Conservation (phyloP, 2,329 filamentous ascomycete genomes). For the Lachnellula occidentalis region DNA sequence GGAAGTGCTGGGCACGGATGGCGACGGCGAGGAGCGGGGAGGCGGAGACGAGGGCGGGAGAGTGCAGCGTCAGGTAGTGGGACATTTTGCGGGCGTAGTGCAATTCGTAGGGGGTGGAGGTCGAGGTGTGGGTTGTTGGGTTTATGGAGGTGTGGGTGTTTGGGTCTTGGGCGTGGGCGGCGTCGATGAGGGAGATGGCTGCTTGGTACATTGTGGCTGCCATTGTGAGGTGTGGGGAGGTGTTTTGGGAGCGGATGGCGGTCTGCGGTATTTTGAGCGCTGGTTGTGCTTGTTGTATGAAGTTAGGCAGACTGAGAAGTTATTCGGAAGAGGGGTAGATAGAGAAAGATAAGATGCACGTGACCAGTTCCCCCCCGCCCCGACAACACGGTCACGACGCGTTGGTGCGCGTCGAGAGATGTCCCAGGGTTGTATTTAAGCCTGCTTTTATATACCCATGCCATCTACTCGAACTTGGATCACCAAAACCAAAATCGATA, state of each 20-base stretch:
- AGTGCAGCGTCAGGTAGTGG: conserved; percentile 58
- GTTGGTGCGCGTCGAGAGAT: too few species aligned
- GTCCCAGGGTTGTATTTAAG: too few species aligned
- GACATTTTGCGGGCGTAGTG: conserved; percentile 81
- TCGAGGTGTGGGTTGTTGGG: conserved; percentile 36
- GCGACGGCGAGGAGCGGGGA: conserved; percentile 66
- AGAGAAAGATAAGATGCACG: not conserved
- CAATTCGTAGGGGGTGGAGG: conserved; percentile 65
- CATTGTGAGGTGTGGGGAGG: conserved; percentile 6
- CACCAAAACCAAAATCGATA: too few species aligned
- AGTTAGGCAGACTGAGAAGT: not conserved
- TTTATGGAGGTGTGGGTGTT: conserved; percentile 34
- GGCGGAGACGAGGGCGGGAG: conserved; percentile 46
- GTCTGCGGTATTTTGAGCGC: not conserved
- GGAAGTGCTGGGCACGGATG: conserved; percentile 79
- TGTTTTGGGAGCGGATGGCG: not conserved
- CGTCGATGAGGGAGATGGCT: conserved; percentile 66
- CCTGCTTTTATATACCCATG: too few species aligned
- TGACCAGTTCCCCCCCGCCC: too few species aligned
- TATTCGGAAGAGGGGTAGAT: not conserved
- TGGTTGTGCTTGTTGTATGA: not conserved
- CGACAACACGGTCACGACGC: too few species aligned
- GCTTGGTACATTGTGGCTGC: conserved; percentile 33
- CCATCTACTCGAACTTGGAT: too few species aligned
- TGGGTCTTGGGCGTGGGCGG: conserved; percentile 64